Evolutionary conservation across 495 filamentous ascomycete species (phyloP), one percentile per base, ranked within the genome.

Genomic region (Talaromyces adpressus): DNA sequence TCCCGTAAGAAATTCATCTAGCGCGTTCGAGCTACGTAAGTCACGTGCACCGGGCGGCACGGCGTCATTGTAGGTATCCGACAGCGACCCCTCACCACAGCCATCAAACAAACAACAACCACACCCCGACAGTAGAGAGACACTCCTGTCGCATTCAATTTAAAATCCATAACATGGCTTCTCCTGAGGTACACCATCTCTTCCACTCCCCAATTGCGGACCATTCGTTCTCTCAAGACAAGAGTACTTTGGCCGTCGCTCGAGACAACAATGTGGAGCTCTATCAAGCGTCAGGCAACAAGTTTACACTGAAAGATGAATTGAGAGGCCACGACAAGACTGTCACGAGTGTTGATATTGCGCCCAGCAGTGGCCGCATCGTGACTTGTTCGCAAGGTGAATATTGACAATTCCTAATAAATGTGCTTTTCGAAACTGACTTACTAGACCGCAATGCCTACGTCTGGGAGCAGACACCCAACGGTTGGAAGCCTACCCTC

Each of bases 161-260:
- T 29, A 36, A 76, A 58, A 54, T 59, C 30, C 47, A 14, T 54
- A 81, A 56, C 68, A 98, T 97, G 93, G 81, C 89, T 53, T 68
- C 87, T 63, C 90, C 93, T 63, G 91, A 98, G 79, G 89, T 93
- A 58, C 91, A 98, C 76, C 94, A 97, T 71, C 90, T 98, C 61
- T 98, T 98, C 78, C 92, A 98, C 76, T 85, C 89, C 65, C 91
- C 93, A 66, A 97, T 98, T 70, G 90, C 93, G 47, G 94, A 98
- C 78, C 94, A 98, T 77, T 96, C 94, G 23, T 98, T 98, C 84
- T 96, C 91, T 61, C 87, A 91, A 45, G 94, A 98, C 76, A 88
- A 87, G 71, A 80, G 88, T 72, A 93, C 90, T 20, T 84, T 98
- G 61, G 94, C 93, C 65, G 91, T 98, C 57, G 89, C 94, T 57